phyloP scores from a whole-genome alignment of 2,329 filamentous ascomycete species.

The Microdochium bolleyi region DNA sequence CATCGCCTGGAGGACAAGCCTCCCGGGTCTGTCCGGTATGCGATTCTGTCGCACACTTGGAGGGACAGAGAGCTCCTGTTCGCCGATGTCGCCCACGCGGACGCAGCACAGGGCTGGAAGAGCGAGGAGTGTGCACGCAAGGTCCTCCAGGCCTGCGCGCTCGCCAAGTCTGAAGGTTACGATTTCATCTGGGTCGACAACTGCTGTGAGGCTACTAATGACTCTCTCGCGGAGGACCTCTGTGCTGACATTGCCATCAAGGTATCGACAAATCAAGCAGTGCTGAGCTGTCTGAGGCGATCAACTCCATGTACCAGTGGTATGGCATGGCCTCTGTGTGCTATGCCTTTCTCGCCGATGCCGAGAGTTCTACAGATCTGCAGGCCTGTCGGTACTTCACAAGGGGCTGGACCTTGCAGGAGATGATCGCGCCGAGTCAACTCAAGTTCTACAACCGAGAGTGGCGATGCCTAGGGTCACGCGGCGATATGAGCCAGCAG shows the following conservation, averaged over 20 bases:
- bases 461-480: neutral
- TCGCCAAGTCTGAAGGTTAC: neutral
- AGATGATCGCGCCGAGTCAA: neutral
- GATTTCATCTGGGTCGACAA: conserved; percentile 1
- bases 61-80: neutral
- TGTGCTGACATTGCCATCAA: no score
- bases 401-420: neutral
- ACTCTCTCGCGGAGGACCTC: no score
- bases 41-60: neutral
- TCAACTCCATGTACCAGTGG: conserved; percentile 1
- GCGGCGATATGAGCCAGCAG: neutral
- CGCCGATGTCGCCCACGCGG: neutral
- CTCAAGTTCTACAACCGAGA: neutral
- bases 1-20: no score
- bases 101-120: neutral
- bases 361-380: neutral
- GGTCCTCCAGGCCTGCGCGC: neutral
- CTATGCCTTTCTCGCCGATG: neutral
- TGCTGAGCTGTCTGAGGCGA: conserved; percentile 1
- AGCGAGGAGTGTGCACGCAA: no score
- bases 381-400: neutral
- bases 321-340: neutral
- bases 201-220: no score
- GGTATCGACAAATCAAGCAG: neutral
- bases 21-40: no score